These are phyloP conservation scores for Neurospora sp. DNA, from an alignment of 495 filamentous ascomycete genomes.

Conservation along the genomic window DNA sequence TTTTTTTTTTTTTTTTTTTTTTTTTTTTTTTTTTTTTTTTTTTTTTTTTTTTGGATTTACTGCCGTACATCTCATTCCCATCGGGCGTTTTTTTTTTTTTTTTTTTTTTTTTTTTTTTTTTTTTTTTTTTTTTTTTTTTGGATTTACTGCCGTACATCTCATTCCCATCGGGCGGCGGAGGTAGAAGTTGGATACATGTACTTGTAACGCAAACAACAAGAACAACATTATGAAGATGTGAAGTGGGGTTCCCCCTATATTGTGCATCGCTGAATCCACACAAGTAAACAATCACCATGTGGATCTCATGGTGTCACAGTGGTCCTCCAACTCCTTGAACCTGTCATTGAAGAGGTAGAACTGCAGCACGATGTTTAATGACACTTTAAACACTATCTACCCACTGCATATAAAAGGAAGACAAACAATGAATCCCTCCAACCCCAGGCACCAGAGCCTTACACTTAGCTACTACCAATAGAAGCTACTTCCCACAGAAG, in stretches of 20 bases:
- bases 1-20: too few relatives aligned
- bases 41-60: not conserved
- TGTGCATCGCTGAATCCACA: not conserved
- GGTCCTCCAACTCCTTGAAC: not conserved
- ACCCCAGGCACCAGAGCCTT: not conserved
- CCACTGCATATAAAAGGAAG: not conserved
- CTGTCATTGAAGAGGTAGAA: not conserved
- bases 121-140: not conserved
- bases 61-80: not conserved
- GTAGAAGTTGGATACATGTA: not conserved
- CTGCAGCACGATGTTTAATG: not conserved
- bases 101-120: too few relatives aligned
- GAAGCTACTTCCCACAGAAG: not conserved
- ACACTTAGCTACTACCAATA: not conserved
- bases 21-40: not conserved
- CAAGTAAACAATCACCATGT: not conserved
- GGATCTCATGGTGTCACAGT: not conserved
- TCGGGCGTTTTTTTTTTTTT: too few relatives aligned
- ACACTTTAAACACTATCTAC: not conserved
- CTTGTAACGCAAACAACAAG: not conserved
- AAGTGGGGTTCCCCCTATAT: not conserved
- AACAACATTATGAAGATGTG: not conserved
- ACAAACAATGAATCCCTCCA: not conserved
- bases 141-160: not conserved
- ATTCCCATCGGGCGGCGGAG: not conserved